A percentile compares a stretch with the other conserved stretches of the same genome.
These are phyloP conservation scores for Sphaerostilbella broomeana DNA, from an alignment of 2,329 filamentous ascomycete genomes.

Conservation along the genomic window DNA sequence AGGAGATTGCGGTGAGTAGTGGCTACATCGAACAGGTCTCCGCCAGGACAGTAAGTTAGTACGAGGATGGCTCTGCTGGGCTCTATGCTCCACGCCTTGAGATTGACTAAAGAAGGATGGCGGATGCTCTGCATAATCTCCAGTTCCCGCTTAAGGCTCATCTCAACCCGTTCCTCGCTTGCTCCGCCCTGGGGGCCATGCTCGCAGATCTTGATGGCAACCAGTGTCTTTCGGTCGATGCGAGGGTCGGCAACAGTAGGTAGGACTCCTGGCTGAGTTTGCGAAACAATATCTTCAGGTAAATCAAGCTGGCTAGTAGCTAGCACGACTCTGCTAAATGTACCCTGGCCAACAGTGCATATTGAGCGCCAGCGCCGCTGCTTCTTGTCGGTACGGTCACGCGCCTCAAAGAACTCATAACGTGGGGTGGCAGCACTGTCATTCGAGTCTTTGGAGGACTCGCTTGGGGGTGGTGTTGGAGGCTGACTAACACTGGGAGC, in stretches of 20 bases:
- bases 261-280: slow-evolving; percentile 24
- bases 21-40: slow-evolving; percentile 90
- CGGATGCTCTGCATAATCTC: slow-evolving; percentile 85
- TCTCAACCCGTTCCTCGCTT: slow-evolving; percentile 86
- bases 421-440: slow-evolving; percentile 26
- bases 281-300: slow-evolving; percentile 5
- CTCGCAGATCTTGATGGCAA: slow-evolving; percentile 92
- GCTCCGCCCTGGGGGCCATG: slow-evolving; percentile 90
- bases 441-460: slow-evolving; percentile 49
- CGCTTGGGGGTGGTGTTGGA: slow-evolving; percentile 78
- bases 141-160: slow-evolving; percentile 87
- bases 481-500: slow-evolving; percentile 52
- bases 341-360: slow-evolving; percentile 79
- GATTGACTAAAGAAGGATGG: slow-evolving; percentile 82
- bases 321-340: slow-evolving; percentile 89
- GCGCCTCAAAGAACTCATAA: slow-evolving; percentile 64
- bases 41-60: slow-evolving; percentile 85
- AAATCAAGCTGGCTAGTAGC: slow-evolving; percentile 65
- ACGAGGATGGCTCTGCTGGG: slow-evolving; percentile 76
- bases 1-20: slow-evolving; percentile 64
- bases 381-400: slow-evolving; percentile 60
- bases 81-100: slow-evolving; percentile 88
- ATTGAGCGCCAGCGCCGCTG: slow-evolving; percentile 72
- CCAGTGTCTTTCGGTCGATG: slow-evolving; percentile 67
- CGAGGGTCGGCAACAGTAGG: slow-evolving; percentile 27